Evolutionary conservation across 1,284 basidiomycete genomes (phyloP).

Genomic region (Grifola frondosa): DNA sequence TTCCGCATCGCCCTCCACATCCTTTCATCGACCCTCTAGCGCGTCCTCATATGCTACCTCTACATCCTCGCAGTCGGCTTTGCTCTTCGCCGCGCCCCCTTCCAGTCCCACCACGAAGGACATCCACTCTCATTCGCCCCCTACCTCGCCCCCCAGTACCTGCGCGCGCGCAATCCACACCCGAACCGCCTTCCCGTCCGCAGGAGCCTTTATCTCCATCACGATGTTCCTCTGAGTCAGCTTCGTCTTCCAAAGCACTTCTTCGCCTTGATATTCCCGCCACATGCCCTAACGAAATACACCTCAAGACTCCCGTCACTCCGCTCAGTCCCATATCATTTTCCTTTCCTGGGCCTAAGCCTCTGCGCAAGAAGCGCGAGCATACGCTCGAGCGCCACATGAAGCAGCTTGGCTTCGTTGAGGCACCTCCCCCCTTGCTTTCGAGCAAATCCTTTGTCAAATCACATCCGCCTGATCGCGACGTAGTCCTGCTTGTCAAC

Average conservation of each 20-base stretch:
- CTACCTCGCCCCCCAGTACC: background rate
- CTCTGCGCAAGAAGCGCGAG: constrained; percentile 16
- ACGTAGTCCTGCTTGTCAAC: constrained; percentile 17
- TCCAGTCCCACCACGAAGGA: background rate
- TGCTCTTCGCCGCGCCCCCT: background rate
- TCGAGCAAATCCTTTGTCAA: constrained; percentile 6
- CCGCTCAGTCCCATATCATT: constrained; percentile 19
- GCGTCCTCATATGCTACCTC: background rate
- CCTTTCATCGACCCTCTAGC: background rate
- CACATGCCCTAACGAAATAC: constrained; percentile 3
- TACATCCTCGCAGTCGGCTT: background rate
- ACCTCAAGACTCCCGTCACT: constrained; percentile 7
- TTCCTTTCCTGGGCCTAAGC: constrained; percentile 13
- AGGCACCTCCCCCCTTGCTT: constrained; percentile 9
- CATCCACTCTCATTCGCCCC: background rate
- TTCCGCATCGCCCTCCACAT: background rate
- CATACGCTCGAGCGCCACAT: constrained; percentile 16
- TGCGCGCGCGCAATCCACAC: background rate
- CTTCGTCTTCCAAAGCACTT: too few relatives aligned
- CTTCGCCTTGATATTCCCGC: too few relatives aligned
- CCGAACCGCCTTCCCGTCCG: background rate
- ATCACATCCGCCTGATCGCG: too few relatives aligned
- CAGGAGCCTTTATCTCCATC: background rate
- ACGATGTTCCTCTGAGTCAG: constrained; percentile 9
- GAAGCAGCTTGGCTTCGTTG: constrained; percentile 18